A percentile compares a stretch with the other conserved stretches of the same genome.
phyloP scores from a whole-genome alignment of 2,329 filamentous ascomycete species.

The Verticillium isaacii region DNA sequence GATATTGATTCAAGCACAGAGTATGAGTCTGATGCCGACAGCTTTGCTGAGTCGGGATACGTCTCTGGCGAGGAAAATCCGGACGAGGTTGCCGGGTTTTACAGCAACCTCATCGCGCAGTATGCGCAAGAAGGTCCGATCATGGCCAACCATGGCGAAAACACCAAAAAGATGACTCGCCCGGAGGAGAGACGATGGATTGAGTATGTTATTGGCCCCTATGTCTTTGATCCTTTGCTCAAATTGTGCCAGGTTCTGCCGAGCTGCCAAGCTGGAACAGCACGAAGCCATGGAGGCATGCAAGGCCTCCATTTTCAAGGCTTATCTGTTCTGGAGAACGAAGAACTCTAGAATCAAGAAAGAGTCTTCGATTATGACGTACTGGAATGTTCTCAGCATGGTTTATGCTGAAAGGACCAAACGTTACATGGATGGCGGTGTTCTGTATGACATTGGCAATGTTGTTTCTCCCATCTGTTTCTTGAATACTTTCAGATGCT shows the following conservation, averaged over 20 bases:
- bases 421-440: constrained; percentile 10
- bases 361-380: constrained; percentile 12
- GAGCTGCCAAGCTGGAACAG: constrained; percentile 7
- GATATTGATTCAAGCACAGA: background rate
- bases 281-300: constrained; percentile 7
- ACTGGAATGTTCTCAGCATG: constrained; percentile 16
- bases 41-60: constrained; percentile 11
- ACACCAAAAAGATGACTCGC: constrained; percentile 13
- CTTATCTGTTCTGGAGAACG: constrained; percentile 14
- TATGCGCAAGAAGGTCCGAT: constrained; percentile 12
- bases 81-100: constrained; percentile 11
- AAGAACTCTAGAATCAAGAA: constrained; percentile 17
- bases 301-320: constrained; percentile 15
- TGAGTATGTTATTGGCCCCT: constrained; percentile 10
- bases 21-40: constrained; percentile 1
- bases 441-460: constrained; percentile 16
- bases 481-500: constrained; percentile 3
- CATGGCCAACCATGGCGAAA: constrained; percentile 14
- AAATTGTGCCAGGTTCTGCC: constrained; percentile 10
- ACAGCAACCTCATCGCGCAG: constrained; percentile 10
- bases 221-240: constrained; percentile 6
- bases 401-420: constrained; percentile 11
- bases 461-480: constrained; percentile 5
- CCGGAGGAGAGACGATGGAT: constrained; percentile 12
- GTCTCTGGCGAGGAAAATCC: constrained; percentile 2